Base-by-base conservation (phyloP, 1,284 basidiomycete species). In the Microstroma glucosiphilum region DNA sequence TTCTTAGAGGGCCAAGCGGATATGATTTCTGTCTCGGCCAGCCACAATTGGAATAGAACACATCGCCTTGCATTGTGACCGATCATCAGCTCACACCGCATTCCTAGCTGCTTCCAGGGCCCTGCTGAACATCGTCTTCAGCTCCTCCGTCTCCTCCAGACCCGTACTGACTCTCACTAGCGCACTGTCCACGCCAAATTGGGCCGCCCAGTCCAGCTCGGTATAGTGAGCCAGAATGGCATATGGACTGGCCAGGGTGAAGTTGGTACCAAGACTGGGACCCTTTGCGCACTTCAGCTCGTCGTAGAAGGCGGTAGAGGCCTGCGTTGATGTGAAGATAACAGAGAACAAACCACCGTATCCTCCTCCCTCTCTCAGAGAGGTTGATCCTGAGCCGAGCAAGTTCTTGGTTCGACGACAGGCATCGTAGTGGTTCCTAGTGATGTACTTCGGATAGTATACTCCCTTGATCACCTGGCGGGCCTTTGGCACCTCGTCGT, bases 201-300 rank as follows among this genome's bases (percentile, higher is more conserved):
- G 80, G 37, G 85, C 87, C 6, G 92, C 94, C 96, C 96, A 99
- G 40, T 90, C 89, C 61, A 96, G 81, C 81, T 99, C 96, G 2
- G 82, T 78, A 72, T 89, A 97, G 79, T 98, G 96, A 25, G 91
- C 96, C 23, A 99, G 83, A 65, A 98, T 88, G 2, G 91, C 89
- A 79, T 92, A 98, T 23, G 94, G 94, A 71, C 87, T 91, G 26
- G 90, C 91, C 15, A 96, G 84, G 1, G 94, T 97, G 80, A 97
- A 96, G 82, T 92, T 96, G 41, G 93, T 97, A 0, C 94, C 94
- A 21, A 97, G 84, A 73, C 88, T 90, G 0, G 94, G 96, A 1
- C 94, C 96, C 79, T 97, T 98, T 67, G 86, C 86, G 79, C 88
- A 92, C 6, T 84, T 82, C 23, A 99, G 82, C 0, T 85, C 82